phyloP scores from a whole-genome alignment of 768 basidiomycete species.

The Strobilomyces dryophilus region DNA sequence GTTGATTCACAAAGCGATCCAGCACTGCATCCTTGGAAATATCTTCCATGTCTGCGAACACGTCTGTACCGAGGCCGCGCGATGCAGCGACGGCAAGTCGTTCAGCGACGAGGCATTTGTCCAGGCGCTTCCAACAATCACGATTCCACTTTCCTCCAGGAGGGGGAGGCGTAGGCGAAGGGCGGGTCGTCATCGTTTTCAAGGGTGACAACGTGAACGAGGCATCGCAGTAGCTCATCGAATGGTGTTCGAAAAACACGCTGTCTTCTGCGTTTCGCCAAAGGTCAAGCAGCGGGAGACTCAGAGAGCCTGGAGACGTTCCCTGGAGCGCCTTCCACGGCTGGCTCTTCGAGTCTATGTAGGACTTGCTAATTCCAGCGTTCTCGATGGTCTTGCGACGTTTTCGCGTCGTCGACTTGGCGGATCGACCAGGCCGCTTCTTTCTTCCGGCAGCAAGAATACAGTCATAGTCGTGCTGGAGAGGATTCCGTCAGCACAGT shows the following conservation, averaged over 20 bases:
- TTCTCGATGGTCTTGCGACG: slow-evolving; percentile 35
- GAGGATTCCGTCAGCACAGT: not conserved
- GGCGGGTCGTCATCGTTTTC: not conserved
- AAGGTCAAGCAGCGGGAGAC: slow-evolving; percentile 28
- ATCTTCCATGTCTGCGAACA: slow-evolving; percentile 48
- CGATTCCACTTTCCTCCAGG: slow-evolving; percentile 52
- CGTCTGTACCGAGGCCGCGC: slow-evolving; percentile 26
- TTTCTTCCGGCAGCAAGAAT: slow-evolving; percentile 38
- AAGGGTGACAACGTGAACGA: slow-evolving; percentile 18
- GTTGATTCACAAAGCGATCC: slow-evolving; percentile 46
- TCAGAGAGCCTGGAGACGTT: slow-evolving; percentile 30
- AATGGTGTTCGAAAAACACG: slow-evolving; percentile 26
- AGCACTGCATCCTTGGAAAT: slow-evolving; percentile 58
- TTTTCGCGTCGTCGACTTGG: slow-evolving; percentile 33
- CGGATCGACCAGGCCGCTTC: slow-evolving; percentile 27
- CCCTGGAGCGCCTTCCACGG: slow-evolving; percentile 11
- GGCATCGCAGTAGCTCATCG: slow-evolving; percentile 12
- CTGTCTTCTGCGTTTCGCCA: slow-evolving; percentile 30
- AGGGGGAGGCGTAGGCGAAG: slow-evolving; percentile 5
- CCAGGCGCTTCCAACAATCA: slow-evolving; percentile 76
- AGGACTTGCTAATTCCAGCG: slow-evolving; percentile 29
- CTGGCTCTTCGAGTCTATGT: slow-evolving; percentile 6
- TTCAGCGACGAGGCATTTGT: slow-evolving; percentile 74
- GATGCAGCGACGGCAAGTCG: slow-evolving; percentile 45
- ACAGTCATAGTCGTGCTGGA: slow-evolving; percentile 85